Percentiles rank a stretch among this genome's conserved stretches.
These are phyloP conservation scores for Paecilomyces fulvus DNA, from an alignment of 2,329 filamentous ascomycete genomes.

Conservation along the genomic window DNA sequence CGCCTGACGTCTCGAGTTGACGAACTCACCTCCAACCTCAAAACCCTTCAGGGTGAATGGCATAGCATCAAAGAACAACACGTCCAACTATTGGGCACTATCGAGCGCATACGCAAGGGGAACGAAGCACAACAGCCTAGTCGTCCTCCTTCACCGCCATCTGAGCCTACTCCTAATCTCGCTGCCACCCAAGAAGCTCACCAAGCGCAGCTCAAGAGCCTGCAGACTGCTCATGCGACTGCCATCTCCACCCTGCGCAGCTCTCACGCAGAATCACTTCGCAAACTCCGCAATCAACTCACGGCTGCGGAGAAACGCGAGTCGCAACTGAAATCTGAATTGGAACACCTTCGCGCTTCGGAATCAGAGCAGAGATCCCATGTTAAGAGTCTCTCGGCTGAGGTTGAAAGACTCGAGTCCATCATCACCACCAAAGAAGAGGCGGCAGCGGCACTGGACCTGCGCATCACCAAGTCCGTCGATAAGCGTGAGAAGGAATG, in stretches of 20 bases:
- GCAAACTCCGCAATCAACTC: slow-evolving; percentile 27
- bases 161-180: slow-evolving; percentile 8
- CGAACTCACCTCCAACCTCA: slow-evolving; percentile 24
- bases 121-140: slow-evolving; percentile 20
- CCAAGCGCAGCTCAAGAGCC: slow-evolving; percentile 26
- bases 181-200: slow-evolving; percentile 22
- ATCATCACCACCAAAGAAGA: slow-evolving; percentile 33
- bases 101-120: slow-evolving; percentile 21
- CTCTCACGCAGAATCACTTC: slow-evolving; percentile 29
- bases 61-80: slow-evolving; percentile 22
- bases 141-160: slow-evolving; percentile 21
- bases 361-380: slow-evolving; percentile 15
- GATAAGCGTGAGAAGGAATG: slow-evolving; percentile 37
- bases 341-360: slow-evolving; percentile 19
- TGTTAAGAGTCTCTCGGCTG: slow-evolving; percentile 19
- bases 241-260: slow-evolving; percentile 28
- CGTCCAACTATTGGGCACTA: slow-evolving; percentile 20
- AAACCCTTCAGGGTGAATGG: slow-evolving; percentile 23
- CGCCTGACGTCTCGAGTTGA: slow-evolving; percentile 26
- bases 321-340: slow-evolving; percentile 22
- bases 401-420: slow-evolving; percentile 25
- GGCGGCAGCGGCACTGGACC: slow-evolving; percentile 29
- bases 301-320: slow-evolving; percentile 27
- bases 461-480: slow-evolving; percentile 30
- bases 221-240: slow-evolving; percentile 28